These are phyloP conservation scores for Thyridium curvatum DNA, from an alignment of 2,329 filamentous ascomycete genomes.

Conservation along the genomic window DNA sequence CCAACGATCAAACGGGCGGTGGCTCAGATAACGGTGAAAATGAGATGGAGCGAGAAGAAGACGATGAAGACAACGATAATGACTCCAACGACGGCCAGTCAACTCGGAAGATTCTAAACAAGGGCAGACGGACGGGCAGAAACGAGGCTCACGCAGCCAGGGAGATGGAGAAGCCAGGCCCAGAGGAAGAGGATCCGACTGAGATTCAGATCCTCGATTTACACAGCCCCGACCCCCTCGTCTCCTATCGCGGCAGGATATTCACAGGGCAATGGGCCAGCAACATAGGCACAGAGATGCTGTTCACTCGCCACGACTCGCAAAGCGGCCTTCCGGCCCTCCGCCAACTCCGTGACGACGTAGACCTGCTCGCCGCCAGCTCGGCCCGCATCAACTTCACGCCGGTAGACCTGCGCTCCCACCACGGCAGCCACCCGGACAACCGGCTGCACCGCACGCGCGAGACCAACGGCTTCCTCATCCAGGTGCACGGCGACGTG, in stretches of 20 bases:
- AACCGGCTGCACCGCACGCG: slow-evolving; percentile 1
- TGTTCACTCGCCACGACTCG: slow-evolving; percentile 45
- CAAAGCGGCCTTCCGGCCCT: slow-evolving; percentile 1
- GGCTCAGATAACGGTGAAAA: slow-evolving; percentile 3
- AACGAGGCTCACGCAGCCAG: slow-evolving; percentile 6
- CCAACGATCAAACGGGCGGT: slow-evolving; percentile 2
- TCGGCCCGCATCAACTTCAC: slow-evolving; percentile 16
- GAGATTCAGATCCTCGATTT: slow-evolving; percentile 78
- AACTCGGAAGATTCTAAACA: too few species aligned
- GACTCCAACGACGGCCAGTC: slow-evolving; percentile 5
- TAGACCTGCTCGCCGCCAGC: too few species aligned
- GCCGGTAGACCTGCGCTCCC: slow-evolving; percentile 3
- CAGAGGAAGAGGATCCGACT: slow-evolving; percentile 12
- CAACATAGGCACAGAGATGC: slow-evolving; percentile 76
- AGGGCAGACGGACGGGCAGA: neutral
- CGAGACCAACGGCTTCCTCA: slow-evolving; percentile 8
- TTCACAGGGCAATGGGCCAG: slow-evolving; percentile 78
- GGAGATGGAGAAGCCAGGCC: slow-evolving; percentile 1
- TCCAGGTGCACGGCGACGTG: slow-evolving; percentile 9
- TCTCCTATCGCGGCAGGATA: slow-evolving; percentile 72
- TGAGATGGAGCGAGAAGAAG: slow-evolving; percentile 3
- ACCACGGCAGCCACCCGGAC: neutral
- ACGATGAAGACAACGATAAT: slow-evolving; percentile 13
- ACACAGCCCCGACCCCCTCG: slow-evolving; percentile 67
- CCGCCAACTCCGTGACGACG: too few species aligned